phyloP scores from a whole-genome alignment of 208 protist species.

The Acanthamoeba sp. region DNA sequence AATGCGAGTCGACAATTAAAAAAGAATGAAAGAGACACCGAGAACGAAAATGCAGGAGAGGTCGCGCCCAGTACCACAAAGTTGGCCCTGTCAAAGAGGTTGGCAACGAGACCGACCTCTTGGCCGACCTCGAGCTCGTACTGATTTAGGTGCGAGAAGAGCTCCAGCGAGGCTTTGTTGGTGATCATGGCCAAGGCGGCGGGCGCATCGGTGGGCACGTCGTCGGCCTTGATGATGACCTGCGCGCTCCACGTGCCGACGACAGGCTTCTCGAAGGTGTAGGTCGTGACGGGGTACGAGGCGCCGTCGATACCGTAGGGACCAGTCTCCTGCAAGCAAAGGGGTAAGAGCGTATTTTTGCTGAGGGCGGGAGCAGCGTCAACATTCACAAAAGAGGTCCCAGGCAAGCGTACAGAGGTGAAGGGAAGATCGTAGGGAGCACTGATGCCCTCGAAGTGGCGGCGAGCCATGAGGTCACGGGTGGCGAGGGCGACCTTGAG shows the following conservation, averaged over 20 bases:
- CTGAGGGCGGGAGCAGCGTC: not conserved
- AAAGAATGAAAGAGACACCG: not conserved
- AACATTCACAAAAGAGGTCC: not conserved
- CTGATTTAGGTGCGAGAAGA: slow-evolving; percentile 29
- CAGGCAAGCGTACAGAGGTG: not conserved
- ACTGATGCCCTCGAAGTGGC: not conserved
- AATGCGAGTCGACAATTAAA: no score
- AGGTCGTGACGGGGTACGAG: slow-evolving; percentile 24
- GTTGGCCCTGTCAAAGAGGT: not conserved
- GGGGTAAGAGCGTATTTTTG: not conserved
- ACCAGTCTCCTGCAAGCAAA: not conserved
- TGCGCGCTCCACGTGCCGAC: slow-evolving; percentile 20
- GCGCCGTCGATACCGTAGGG: slow-evolving; percentile 27
- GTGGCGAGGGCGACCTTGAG: not conserved
- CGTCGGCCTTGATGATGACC: not conserved
- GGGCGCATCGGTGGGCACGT: slow-evolving; percentile 5
- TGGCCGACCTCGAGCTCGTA: slow-evolving; percentile 61
- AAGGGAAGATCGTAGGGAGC: not conserved
- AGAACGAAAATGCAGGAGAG: no score
- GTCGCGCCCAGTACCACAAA: no score
- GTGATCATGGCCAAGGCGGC: slow-evolving; percentile 45
- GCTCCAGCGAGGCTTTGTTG: not conserved
- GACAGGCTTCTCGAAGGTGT: slow-evolving; percentile 40
- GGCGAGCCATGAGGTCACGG: not conserved
- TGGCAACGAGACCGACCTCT: slow-evolving; percentile 62